Percentiles rank a stretch among this genome's conserved stretches.
Evolutionary conservation across 163 green algal species (phyloP).

Genomic region (Coccomyxa subellipsoidea): DNA sequence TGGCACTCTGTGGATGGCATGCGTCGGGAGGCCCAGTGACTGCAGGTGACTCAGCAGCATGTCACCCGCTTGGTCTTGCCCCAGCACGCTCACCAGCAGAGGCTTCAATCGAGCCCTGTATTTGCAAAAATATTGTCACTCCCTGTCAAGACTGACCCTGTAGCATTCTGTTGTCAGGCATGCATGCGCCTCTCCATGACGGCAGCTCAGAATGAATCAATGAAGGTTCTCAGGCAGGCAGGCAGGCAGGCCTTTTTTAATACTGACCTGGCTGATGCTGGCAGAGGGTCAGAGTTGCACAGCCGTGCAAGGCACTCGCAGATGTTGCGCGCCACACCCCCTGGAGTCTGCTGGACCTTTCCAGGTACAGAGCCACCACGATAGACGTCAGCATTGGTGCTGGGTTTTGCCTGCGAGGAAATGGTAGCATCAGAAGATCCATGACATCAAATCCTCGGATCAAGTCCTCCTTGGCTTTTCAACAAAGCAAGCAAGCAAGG

Average conservation of each 20-base stretch:
- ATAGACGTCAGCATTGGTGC: not conserved
- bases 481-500: not conserved
- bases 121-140: not conserved
- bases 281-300: slow-evolving; percentile 4
- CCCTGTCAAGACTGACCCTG: too few relatives aligned
- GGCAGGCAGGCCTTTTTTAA: too few relatives aligned
- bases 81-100: slow-evolving; percentile 43
- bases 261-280: not conserved
- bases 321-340: slow-evolving; percentile 40
- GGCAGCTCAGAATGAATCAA: not conserved
- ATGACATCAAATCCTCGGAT: too few relatives aligned
- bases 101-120: slow-evolving; percentile 2
- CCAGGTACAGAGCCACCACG: slow-evolving; percentile 38
- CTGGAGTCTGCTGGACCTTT: slow-evolving; percentile 23
- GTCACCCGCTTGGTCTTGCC: slow-evolving; percentile 33
- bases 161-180: not conserved
- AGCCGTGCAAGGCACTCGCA: slow-evolving; percentile 19
- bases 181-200: not conserved
- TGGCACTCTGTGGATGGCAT: not conserved
- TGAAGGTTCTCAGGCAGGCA: too few relatives aligned
- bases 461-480: not conserved
- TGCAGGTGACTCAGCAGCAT: slow-evolving; percentile 25
- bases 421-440: not conserved
- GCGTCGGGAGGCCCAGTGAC: slow-evolving; percentile 17
- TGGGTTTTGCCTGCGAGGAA: not conserved